Evolutionary conservation across 805 yeast genomes (phyloP).

Genomic region (Candida maris): DNA sequence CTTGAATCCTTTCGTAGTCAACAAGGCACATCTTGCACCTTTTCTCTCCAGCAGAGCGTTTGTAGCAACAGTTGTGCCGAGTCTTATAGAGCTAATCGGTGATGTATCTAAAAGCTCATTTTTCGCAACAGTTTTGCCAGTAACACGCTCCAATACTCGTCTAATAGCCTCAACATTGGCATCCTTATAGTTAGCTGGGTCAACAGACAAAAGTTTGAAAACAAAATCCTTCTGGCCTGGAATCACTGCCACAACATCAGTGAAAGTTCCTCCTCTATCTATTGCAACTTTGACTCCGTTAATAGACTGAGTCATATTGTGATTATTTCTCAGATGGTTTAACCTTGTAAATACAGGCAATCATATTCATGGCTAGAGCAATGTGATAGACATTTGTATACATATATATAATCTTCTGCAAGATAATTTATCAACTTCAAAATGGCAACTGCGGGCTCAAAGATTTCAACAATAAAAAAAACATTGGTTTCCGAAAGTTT

Average conservation of each 20-base stretch:
- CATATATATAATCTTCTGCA: no score
- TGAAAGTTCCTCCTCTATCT: constrained; percentile 84
- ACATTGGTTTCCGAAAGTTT: no score
- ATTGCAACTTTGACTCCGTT: constrained; percentile 25
- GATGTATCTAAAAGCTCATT: constrained; percentile 10
- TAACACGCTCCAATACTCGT: constrained; percentile 12
- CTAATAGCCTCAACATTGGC: constrained; percentile 23
- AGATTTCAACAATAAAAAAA: no score
- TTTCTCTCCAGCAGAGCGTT: constrained; percentile 17
- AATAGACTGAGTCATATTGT: not conserved
- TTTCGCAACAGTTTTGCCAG: constrained; percentile 7
- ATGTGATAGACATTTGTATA: no score
- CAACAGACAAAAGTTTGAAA: constrained; percentile 79
- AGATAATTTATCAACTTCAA: no score
- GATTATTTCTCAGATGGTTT: not conserved
- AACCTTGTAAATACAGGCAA: constrained; percentile 1
- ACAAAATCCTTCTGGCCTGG: constrained; percentile 53
- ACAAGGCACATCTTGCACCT: constrained; percentile 13
- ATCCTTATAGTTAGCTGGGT: constrained; percentile 68
- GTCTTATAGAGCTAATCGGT: constrained; percentile 15
- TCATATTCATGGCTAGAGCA: no score
- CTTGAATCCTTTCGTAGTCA: constrained; percentile 27
- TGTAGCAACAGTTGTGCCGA: constrained; percentile 24
- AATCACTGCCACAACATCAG: constrained; percentile 61
- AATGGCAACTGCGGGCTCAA: no score